phyloP scores from a whole-genome alignment of 176 grass and related monocot genomes.

The Canna indica region DNA sequence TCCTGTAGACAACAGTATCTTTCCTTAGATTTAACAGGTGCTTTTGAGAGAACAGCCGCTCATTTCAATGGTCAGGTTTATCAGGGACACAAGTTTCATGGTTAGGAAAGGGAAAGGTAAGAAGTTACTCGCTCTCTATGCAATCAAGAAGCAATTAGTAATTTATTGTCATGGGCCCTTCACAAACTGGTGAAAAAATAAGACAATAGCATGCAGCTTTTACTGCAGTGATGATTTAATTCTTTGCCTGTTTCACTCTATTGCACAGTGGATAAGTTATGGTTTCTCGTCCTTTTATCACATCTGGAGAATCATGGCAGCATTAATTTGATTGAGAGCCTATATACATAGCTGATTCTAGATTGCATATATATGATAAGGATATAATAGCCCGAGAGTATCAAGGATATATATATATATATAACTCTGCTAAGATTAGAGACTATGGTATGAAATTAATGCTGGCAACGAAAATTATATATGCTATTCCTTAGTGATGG shows the following conservation, averaged over 20 bases:
- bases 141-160: no score
- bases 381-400: no score
- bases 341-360: no score
- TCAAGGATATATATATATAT: no score
- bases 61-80: background rate
- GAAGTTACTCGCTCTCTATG: no score
- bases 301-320: background rate
- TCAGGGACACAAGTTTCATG: background rate
- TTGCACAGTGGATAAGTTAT: background rate
- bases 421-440: no score
- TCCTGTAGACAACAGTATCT: background rate
- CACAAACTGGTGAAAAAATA: conserved; percentile 1
- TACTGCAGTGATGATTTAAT: background rate
- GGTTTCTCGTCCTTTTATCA: background rate
- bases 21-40: background rate
- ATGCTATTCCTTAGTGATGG: no score
- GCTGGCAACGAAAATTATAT: no score
- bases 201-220: conserved; percentile 1
- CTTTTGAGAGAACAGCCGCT: background rate
- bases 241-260: background rate
- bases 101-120: background rate
- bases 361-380: no score
- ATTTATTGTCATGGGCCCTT: background rate
- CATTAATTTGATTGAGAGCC: no score
- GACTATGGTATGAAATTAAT: no score